Conservation (phyloP, 306 rosid species). For the Senna siamea region DNA sequence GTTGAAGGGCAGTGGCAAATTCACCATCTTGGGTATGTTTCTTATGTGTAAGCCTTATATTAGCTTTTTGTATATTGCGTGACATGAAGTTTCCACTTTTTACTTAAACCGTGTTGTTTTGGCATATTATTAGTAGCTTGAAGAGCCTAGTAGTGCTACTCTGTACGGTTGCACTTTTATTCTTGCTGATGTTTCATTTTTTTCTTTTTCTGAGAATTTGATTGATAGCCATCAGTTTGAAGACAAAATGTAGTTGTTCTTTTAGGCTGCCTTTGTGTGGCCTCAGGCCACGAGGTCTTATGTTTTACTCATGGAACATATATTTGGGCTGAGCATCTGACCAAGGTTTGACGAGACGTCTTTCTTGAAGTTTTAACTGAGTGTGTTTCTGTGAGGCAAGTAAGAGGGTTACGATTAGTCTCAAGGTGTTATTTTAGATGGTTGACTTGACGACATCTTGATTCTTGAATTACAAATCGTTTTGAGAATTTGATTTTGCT, state of each 20-base stretch:
- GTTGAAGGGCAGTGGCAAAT: conserved; percentile 97
- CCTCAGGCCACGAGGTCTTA: too few relatives aligned
- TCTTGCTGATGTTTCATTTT: too few relatives aligned
- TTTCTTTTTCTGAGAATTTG: neutral
- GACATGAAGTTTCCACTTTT: neutral
- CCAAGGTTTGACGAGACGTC: neutral
- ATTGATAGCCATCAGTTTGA: neutral
- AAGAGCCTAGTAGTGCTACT: neutral
- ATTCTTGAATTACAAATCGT: neutral
- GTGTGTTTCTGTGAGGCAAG: neutral
- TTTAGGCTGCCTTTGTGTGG: too few relatives aligned
- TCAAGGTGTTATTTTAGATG: neutral
- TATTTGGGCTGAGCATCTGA: neutral
- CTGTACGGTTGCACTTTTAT: too few relatives aligned
- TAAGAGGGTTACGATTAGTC: neutral
- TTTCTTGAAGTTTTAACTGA: neutral
- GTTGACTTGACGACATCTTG: neutral
- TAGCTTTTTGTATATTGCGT: neutral
- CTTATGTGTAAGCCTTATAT: neutral
- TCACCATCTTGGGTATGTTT: conserved; percentile 65
- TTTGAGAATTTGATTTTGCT: neutral
- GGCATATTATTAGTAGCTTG: neutral
- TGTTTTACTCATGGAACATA: too few relatives aligned
- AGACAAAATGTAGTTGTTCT: conserved; percentile 5
- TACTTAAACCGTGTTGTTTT: neutral